Percentiles rank a stretch among this genome's conserved stretches.
Evolutionary conservation across 768 basidiomycete genomes (phyloP).

Genomic region (Lyophyllum semitale): DNA sequence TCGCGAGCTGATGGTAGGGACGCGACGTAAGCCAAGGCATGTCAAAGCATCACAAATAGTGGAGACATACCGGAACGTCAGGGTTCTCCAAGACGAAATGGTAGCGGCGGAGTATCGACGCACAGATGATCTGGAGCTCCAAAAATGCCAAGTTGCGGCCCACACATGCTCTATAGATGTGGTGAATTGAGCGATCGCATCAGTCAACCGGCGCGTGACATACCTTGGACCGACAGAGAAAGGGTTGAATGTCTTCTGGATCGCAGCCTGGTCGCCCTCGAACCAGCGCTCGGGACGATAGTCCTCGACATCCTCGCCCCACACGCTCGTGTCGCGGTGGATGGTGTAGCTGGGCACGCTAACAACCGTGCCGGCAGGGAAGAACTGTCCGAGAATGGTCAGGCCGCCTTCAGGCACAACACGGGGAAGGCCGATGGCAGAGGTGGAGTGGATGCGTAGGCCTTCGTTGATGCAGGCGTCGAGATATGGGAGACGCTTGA

Average conservation of each 20-base stretch:
- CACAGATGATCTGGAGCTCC: constrained; percentile 78
- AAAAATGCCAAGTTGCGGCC: constrained; percentile 81
- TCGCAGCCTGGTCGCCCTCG: constrained; percentile 59
- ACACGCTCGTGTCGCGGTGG: constrained; percentile 68
- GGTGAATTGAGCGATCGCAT: constrained; percentile 3
- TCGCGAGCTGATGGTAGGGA: constrained; percentile 55
- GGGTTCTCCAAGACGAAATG: constrained; percentile 69
- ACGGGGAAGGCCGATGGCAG: constrained; percentile 81
- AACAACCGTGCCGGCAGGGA: constrained; percentile 75
- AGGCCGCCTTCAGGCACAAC: constrained; percentile 76
- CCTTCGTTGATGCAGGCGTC: constrained; percentile 88
- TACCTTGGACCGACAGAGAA: constrained; percentile 84
- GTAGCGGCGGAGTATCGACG: constrained; percentile 78
- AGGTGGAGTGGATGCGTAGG: constrained; percentile 83
- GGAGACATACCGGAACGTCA: constrained; percentile 49
- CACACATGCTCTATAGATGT: constrained; percentile 66
- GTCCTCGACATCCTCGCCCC: constrained; percentile 77
- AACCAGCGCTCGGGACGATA: constrained; percentile 89
- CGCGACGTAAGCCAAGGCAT: constrained; percentile 8
- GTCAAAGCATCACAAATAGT: constrained; percentile 7
- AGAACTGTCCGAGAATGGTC: constrained; percentile 54
- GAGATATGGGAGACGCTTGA: constrained; percentile 77
- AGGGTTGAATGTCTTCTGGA: constrained; percentile 80
- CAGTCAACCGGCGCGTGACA: constrained; percentile 16
- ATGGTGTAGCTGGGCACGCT: constrained; percentile 84